phyloP scores from a whole-genome alignment of 2,329 filamentous ascomycete species.

The Chrysoporthe puriensis region DNA sequence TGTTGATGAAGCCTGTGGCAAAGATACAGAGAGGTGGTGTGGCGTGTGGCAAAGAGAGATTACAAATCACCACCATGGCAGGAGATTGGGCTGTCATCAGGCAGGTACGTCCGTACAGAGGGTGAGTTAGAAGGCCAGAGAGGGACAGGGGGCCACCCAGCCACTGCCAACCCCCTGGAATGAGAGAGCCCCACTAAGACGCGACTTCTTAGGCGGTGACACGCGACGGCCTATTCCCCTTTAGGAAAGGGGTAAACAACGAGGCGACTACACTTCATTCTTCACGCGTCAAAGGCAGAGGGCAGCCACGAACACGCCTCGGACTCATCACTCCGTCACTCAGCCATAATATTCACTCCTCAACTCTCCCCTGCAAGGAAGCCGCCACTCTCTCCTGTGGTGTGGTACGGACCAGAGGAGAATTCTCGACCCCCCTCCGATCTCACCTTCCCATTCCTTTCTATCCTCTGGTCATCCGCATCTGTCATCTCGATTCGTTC shows the following conservation, averaged over 20 bases:
- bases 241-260: conserved; percentile 30
- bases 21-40: neutral
- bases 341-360: neutral
- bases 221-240: conserved; percentile 20
- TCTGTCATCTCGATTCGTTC: conserved; percentile 12
- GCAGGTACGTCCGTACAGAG: neutral
- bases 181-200: conserved; percentile 20
- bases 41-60: conserved; percentile 6
- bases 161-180: neutral
- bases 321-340: conserved; percentile 4
- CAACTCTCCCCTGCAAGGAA: conserved; percentile 19
- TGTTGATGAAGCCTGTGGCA: neutral
- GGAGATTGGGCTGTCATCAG: conserved; percentile 2
- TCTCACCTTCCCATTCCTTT: neutral
- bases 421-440: conserved; percentile 15
- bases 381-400: conserved; percentile 18
- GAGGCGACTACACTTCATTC: conserved; percentile 23
- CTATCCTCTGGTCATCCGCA: neutral
- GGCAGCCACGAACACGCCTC: neutral
- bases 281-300: conserved; percentile 6
- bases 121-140: neutral
- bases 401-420: neutral
- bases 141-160: conserved; percentile 12
- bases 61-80: neutral
- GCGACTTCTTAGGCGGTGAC: conserved; percentile 23